Percentiles rank a stretch among this genome's conserved stretches.
phyloP scores from a whole-genome alignment of 2,329 filamentous ascomycete genomes.

The Escovopsis weberi region DNA sequence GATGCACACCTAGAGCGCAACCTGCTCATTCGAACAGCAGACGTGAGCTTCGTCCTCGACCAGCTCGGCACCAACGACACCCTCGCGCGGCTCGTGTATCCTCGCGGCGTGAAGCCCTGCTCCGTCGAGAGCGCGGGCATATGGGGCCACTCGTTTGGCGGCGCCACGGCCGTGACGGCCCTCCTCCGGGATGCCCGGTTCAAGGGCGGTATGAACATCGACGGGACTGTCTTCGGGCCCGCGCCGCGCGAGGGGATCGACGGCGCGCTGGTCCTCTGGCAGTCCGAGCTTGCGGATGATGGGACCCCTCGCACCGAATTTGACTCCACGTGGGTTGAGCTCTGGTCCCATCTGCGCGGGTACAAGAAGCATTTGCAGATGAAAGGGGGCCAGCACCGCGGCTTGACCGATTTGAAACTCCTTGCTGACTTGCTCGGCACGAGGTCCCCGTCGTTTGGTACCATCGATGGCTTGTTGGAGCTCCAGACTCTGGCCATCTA shows the following conservation, averaged over 20 bases:
- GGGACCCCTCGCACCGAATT: neutral
- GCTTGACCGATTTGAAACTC: neutral
- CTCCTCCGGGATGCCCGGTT: slow-evolving; percentile 2
- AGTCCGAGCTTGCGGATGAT: neutral
- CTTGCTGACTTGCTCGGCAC: slow-evolving; percentile 1
- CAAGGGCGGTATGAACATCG: slow-evolving; percentile 3
- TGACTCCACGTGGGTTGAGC: slow-evolving; percentile 1
- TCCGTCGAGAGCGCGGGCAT: slow-evolving; percentile 1
- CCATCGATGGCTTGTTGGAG: slow-evolving; percentile 1
- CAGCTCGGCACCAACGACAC: slow-evolving; percentile 2
- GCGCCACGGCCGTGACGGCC: slow-evolving; percentile 2
- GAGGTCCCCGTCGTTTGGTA: neutral
- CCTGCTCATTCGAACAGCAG: neutral
- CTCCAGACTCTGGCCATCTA: neutral
- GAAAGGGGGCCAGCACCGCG: slow-evolving; percentile 1
- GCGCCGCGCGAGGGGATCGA: slow-evolving; percentile 1
- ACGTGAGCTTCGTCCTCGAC: slow-evolving; percentile 2
- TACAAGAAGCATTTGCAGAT: neutral
- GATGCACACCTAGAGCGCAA: neutral
- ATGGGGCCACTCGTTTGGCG: slow-evolving; percentile 5
- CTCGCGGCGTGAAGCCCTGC: neutral
- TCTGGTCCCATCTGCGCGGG: slow-evolving; percentile 1
- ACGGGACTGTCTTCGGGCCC: slow-evolving; percentile 3
- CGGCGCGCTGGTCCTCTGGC: neutral
- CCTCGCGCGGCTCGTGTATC: slow-evolving; percentile 1